Evolutionary conservation across 163 green algal genomes (phyloP).

Genomic region (Coccomyxa subellipsoidea): DNA sequence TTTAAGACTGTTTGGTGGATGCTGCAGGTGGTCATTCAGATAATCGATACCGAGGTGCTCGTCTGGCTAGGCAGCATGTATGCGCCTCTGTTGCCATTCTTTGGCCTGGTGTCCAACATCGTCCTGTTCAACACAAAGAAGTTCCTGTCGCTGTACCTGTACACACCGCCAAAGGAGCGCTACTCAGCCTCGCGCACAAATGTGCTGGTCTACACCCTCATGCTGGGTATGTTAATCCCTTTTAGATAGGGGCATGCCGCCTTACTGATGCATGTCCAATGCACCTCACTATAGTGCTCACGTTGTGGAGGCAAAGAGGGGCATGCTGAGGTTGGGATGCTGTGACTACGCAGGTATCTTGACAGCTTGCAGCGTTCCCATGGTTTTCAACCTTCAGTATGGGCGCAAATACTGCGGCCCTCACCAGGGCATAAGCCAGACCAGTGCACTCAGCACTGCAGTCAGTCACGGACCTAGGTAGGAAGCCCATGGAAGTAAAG

Average conservation of each 20-base stretch:
- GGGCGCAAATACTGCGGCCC: slow-evolving; percentile 32
- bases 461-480: slow-evolving; percentile 16
- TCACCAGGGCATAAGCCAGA: slow-evolving; percentile 33
- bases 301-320: no score
- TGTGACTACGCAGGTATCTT: slow-evolving; percentile 20
- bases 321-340: no score
- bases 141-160: slow-evolving; percentile 29
- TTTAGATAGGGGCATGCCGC: no score
- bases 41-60: slow-evolving; percentile 30
- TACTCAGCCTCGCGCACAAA: slow-evolving; percentile 39
- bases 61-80: slow-evolving; percentile 37
- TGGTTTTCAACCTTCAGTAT: slow-evolving; percentile 30
- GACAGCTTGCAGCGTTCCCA: slow-evolving; percentile 23
- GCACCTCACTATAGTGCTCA: no score
- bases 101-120: slow-evolving; percentile 32
- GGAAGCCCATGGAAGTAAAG: neutral
- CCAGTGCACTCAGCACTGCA: slow-evolving; percentile 17
- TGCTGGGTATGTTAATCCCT: slow-evolving; percentile 28
- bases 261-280: no score
- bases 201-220: slow-evolving; percentile 36
- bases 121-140: slow-evolving; percentile 33
- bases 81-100: slow-evolving; percentile 35
- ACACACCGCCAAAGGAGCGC: slow-evolving; percentile 23
- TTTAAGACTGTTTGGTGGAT: no score
- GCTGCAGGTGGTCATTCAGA: slow-evolving; percentile 11